Evolutionary conservation across 176 grass and related monocot species (phyloP), one percentile per base, ranked within the genome.

Genomic region (Zizania latifolia): DNA sequence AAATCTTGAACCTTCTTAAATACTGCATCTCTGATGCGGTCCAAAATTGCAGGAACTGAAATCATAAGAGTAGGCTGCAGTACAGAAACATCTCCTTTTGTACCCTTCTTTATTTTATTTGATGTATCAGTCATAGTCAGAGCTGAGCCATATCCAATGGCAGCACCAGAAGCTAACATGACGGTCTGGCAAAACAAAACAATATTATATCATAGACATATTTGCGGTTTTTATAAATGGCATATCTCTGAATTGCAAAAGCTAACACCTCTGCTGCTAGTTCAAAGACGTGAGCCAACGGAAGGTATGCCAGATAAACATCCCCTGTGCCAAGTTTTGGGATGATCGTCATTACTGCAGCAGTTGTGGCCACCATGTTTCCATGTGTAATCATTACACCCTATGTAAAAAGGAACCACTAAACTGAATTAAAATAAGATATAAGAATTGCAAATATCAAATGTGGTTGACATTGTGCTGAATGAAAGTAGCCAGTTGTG

Each of bases 311-410:
- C 67, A 97, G 50, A 78, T 97, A 92, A 68, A 86, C 71, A 78
- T 97, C 89, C 11, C 78, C 71, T 1, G 36, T 73, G 40, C 93
- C 93, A 64, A 97, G 65, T 17, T 85, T 82, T 68, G 89, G 89
- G 63, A 97, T 54, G 19, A 92, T 89, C 68, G 89, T 90, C 85
- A 75, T 88, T 32, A 97, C 87, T 65, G 79, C 89, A 75, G 93
- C 87, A 62, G 78, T 71, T 31, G 80, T 90, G 21, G 93, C 85
- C 68, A 97, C 81, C 77, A 92, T 87, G 56, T 97, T 97, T 46
- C 89, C 84, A 87, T 97, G 93, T 21, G 89, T 86, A 68, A 97
- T 97, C 90, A 97, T 97, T 19, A 97, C 93, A 71, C 93, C 93
- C 87, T 96, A 62, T 50, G 65, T 66, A 28, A 80, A 68, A 68